These are phyloP conservation scores for Claviceps quebecensis DNA, from an alignment of 2,329 filamentous ascomycete genomes.

Conservation along the genomic window DNA sequence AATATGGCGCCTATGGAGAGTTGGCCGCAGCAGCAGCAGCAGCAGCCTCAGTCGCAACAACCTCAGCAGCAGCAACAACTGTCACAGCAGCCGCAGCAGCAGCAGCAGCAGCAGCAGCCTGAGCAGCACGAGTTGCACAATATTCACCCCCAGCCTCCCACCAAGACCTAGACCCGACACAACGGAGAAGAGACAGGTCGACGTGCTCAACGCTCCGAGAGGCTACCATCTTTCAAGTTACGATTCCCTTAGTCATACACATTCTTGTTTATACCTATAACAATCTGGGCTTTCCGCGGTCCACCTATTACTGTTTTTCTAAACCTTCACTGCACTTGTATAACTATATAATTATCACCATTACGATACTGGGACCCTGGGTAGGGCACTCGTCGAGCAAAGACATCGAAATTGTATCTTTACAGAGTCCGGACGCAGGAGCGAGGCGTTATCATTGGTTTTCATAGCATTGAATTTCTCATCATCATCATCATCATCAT, in stretches of 20 bases:
- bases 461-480: too few relatives aligned
- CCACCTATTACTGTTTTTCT: too few relatives aligned
- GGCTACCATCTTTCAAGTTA: neutral
- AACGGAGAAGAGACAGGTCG: neutral
- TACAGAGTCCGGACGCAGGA: neutral
- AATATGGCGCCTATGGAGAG: conserved; percentile 1
- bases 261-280: neutral
- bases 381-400: neutral
- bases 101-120: neutral
- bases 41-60: neutral
- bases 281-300: neutral
- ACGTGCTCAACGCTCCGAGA: neutral
- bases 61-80: neutral
- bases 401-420: neutral
- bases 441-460: neutral
- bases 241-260: neutral
- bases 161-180: neutral
- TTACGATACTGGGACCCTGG: too few relatives aligned
- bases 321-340: too few relatives aligned
- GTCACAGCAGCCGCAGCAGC: neutral
- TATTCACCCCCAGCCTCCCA: neutral
- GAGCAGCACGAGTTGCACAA: conserved; percentile 3
- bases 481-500: too few relatives aligned
- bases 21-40: neutral
- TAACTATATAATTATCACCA: too few relatives aligned